Percentiles rank a stretch among this genome's conserved stretches.
Conservation (phyloP, 1,284 basidiomycete genomes). For the Papiliotrema laurentii region DNA sequence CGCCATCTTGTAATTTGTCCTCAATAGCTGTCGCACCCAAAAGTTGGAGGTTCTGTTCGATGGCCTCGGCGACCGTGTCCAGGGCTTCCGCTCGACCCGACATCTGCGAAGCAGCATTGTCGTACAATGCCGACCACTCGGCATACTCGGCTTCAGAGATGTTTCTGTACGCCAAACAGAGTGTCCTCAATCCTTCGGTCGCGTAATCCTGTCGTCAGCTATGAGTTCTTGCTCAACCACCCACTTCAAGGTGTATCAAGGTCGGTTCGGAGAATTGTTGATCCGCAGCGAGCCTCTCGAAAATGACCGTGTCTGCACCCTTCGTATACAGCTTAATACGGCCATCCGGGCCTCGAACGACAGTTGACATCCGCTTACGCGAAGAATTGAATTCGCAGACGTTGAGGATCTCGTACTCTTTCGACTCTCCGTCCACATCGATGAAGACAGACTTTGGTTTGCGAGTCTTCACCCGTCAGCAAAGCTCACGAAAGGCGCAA, state of each 20-base stretch:
- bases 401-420: slow-evolving; percentile 89
- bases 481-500: slow-evolving; percentile 1
- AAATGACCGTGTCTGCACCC: slow-evolving; percentile 95
- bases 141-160: slow-evolving; percentile 84
- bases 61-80: slow-evolving; percentile 89
- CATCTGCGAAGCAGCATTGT: slow-evolving; percentile 87
- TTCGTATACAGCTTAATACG: slow-evolving; percentile 94
- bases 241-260: slow-evolving; percentile 79
- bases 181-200: slow-evolving; percentile 90
- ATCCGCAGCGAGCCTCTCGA: slow-evolving; percentile 72
- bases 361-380: slow-evolving; percentile 94
- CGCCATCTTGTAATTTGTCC: slow-evolving; percentile 97
- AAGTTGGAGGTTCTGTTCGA: slow-evolving; percentile 88
- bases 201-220: slow-evolving; percentile 72
- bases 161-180: slow-evolving; percentile 93
- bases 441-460: slow-evolving; percentile 95
- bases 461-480: slow-evolving; percentile 64
- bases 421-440: slow-evolving; percentile 64
- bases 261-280: slow-evolving; percentile 86
- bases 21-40: slow-evolving; percentile 97
- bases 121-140: slow-evolving; percentile 82
- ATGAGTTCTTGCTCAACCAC: slow-evolving; percentile 8
- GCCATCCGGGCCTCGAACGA: slow-evolving; percentile 82
- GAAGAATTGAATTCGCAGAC: slow-evolving; percentile 99
- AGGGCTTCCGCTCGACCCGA: slow-evolving; percentile 89